phyloP scores from a whole-genome alignment of 768 basidiomycete genomes.

The Antrodiella citrinella region DNA sequence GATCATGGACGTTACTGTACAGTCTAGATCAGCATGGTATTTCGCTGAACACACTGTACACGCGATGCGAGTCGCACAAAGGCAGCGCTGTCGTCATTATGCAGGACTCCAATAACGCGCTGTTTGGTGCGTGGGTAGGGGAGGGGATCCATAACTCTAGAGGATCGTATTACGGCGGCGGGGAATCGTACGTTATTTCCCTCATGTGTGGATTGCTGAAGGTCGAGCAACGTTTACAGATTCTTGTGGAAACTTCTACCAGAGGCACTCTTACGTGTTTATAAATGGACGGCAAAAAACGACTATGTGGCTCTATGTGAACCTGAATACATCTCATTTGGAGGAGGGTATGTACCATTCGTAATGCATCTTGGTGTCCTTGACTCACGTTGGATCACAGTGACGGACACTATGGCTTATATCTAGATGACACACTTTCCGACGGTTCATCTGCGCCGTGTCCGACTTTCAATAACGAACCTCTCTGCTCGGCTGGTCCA shows the following conservation, averaged over 20 bases:
- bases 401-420: constrained; percentile 84
- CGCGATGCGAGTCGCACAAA: constrained; percentile 41
- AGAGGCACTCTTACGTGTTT: constrained; percentile 45
- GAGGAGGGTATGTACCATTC: constrained; percentile 68
- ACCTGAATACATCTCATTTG: constrained; percentile 73
- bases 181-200: constrained; percentile 64
- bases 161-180: constrained; percentile 77
- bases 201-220: not conserved
- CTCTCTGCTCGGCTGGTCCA: constrained; percentile 49
- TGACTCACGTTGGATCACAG: constrained; percentile 27
- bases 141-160: constrained; percentile 58
- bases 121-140: constrained; percentile 82
- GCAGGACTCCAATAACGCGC: constrained; percentile 48
- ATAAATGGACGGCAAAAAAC: constrained; percentile 82
- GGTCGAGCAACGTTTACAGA: constrained; percentile 26
- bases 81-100: constrained; percentile 56
- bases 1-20: constrained; percentile 73
- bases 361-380: not conserved
- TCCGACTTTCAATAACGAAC: constrained; percentile 82
- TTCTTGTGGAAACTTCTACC: constrained; percentile 67
- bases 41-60: constrained; percentile 82
- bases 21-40: constrained; percentile 95
- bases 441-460: constrained; percentile 81
- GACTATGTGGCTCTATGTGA: constrained; percentile 88
- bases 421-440: constrained; percentile 73